A percentile compares a stretch with the other conserved stretches of the same genome.
These are phyloP conservation scores for Sphagnum tenellum DNA, from an alignment of 225 moss, liverwort and hornwort species.

Conservation along the genomic window DNA sequence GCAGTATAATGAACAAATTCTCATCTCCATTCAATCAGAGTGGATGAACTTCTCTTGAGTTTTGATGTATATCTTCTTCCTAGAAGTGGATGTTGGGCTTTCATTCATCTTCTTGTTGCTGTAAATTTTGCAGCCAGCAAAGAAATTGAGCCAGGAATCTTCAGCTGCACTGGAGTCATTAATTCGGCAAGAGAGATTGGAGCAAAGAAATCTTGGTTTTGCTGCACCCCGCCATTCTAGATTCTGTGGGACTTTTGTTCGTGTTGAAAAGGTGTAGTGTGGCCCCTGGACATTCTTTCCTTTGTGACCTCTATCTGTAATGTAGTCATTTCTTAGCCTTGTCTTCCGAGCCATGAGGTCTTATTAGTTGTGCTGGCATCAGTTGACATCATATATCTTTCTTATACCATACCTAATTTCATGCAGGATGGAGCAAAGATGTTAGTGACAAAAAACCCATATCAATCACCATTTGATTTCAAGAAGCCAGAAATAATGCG, in stretches of 20 bases:
- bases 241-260: conserved; percentile 74
- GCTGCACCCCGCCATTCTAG: conserved; percentile 49
- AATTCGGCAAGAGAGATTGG: conserved; percentile 50
- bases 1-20: too few species aligned
- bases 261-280: conserved; percentile 45
- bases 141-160: conserved; percentile 21
- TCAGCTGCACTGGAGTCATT: conserved; percentile 40
- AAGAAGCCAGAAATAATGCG: conserved; percentile 86
- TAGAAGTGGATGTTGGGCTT: neutral
- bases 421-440: conserved; percentile 81
- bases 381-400: too few species aligned
- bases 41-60: neutral
- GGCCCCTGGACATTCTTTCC: too few species aligned
- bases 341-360: too few species aligned
- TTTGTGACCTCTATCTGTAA: too few species aligned
- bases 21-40: neutral
- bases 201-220: conserved; percentile 16
- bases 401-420: neutral
- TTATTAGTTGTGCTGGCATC: too few species aligned
- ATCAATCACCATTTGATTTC: conserved; percentile 73
- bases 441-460: conserved; percentile 47
- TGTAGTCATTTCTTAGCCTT: too few species aligned
- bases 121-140: conserved; percentile 27
- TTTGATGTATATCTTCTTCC: neutral
- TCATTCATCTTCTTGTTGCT: neutral